Evolutionary conservation across 1,284 basidiomycete genomes (phyloP).

Genomic region (Thecaphora thlaspeos): DNA sequence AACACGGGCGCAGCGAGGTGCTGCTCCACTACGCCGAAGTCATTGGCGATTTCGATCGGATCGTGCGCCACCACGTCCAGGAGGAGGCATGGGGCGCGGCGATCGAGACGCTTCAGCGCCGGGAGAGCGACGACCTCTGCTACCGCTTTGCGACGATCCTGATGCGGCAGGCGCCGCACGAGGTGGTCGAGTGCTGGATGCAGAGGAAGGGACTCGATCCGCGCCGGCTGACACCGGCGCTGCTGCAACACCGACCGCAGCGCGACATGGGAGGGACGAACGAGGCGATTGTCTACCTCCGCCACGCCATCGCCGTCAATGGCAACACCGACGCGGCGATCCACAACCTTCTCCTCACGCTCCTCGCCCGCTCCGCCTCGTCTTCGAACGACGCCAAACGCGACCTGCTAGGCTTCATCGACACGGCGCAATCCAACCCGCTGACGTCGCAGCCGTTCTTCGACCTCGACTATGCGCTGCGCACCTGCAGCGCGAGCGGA

Average conservation of each 20-base stretch:
- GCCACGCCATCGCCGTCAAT: slow-evolving; percentile 76
- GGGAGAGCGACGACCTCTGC: slow-evolving; percentile 81
- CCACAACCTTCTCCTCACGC: slow-evolving; percentile 89
- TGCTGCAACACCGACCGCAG: slow-evolving; percentile 72
- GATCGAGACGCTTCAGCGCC: slow-evolving; percentile 74
- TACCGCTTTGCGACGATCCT: slow-evolving; percentile 88
- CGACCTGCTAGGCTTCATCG: slow-evolving; percentile 79
- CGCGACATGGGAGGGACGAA: slow-evolving; percentile 60
- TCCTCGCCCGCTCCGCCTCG: slow-evolving; percentile 64
- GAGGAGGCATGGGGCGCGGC: slow-evolving; percentile 90
- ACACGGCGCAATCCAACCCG: slow-evolving; percentile 74
- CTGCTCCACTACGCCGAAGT: slow-evolving; percentile 84
- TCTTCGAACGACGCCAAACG: slow-evolving; percentile 65
- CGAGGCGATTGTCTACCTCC: slow-evolving; percentile 84
- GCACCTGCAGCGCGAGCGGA: slow-evolving; percentile 73
- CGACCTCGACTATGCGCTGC: slow-evolving; percentile 92
- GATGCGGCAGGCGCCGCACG: slow-evolving; percentile 79
- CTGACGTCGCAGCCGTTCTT: slow-evolving; percentile 84
- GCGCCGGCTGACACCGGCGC: slow-evolving; percentile 80
- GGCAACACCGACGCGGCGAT: slow-evolving; percentile 79
- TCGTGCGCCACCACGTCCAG: slow-evolving; percentile 87
- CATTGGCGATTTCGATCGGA: slow-evolving; percentile 77
- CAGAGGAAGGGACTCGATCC: slow-evolving; percentile 77
- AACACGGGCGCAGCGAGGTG: slow-evolving; percentile 88
- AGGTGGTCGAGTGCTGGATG: slow-evolving; percentile 88